phyloP scores from a whole-genome alignment of 1,284 basidiomycete genomes.

The Fomitiporia mediterranea region DNA sequence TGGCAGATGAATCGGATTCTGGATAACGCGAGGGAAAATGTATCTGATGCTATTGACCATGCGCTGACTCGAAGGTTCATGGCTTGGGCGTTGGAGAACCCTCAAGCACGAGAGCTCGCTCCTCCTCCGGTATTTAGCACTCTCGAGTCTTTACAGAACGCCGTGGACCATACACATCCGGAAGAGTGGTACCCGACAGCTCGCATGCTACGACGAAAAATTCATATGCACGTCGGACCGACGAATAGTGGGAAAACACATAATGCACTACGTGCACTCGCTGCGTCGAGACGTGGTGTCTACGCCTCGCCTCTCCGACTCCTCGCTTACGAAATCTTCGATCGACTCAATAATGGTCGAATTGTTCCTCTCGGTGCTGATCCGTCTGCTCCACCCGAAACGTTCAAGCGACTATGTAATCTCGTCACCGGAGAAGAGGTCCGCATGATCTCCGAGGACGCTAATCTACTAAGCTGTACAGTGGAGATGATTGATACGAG shows the following conservation, averaged over 20 bases:
- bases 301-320: slow-evolving; percentile 92
- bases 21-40: slow-evolving; percentile 21
- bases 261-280: slow-evolving; percentile 85
- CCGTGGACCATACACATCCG: slow-evolving; percentile 38
- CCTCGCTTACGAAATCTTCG: slow-evolving; percentile 94
- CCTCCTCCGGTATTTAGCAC: slow-evolving; percentile 29
- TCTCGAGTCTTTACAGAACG: slow-evolving; percentile 34
- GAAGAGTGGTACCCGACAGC: slow-evolving; percentile 38
- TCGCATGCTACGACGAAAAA: slow-evolving; percentile 56
- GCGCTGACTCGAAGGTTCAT: slow-evolving; percentile 40
- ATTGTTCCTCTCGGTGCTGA: slow-evolving; percentile 63
- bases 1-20: slow-evolving; percentile 35
- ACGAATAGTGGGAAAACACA: slow-evolving; percentile 99
- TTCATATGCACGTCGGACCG: slow-evolving; percentile 95
- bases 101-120: slow-evolving; percentile 28
- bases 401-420: slow-evolving; percentile 72
- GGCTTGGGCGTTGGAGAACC: slow-evolving; percentile 42
- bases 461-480: slow-evolving; percentile 74
- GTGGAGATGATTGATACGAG: slow-evolving; percentile 83
- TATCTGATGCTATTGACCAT: slow-evolving; percentile 29
- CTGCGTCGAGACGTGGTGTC: slow-evolving; percentile 67
- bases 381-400: slow-evolving; percentile 24
- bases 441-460: slow-evolving; percentile 58
- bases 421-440: slow-evolving; percentile 92
- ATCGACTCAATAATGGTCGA: slow-evolving; percentile 84